Base-by-base conservation (phyloP, 768 basidiomycete genomes). In the Cystobasidium onofrii region DNA sequence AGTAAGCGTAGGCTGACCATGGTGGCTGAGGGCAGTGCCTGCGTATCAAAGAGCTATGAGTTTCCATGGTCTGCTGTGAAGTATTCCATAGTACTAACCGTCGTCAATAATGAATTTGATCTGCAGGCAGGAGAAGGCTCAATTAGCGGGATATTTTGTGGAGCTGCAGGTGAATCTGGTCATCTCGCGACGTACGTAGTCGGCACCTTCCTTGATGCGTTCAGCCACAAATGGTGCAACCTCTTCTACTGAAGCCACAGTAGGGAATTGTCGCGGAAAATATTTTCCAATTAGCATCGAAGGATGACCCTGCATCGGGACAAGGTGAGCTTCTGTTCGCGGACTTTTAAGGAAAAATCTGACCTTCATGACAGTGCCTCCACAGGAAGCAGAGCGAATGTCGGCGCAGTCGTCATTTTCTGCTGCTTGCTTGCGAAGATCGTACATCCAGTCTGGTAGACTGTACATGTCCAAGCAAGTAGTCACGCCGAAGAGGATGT, bases 101-200 rank as follows among this genome's bases (percentile, higher is more conserved):
- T 57, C 55, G 20, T 57, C 55, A 25, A 57, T 57, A n/a, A 57
- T 57, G 55, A 57, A 57, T n/a, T 57, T 57, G 20, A 57, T 57
- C 41, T 43, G 41, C 41, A 18, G 9, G 18, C 9, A 18, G 18
- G 41, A 43, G 7, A 43, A 18, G 9, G 18, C 41, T 43, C 41
- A 43, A 18, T 43, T 18, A 18, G 41, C 41, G 7, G 41, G 7
- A 18, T 18, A 43, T 7, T 7, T 43, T 43, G 41, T 43, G 18
- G 41, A 9, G 18, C 7, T 43, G 41, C 18, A 7, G 18, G 18
- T 7, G 18, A 43, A n/a, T n/a, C n/a, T n/a, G n/a, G n/a, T n/a
- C n/a, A n/a, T n/a, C n/a, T n/a, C 41, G 41, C 7, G 7, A 43
- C 41, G 18, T 43, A 43, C 41, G 20, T 57, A 57, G n/a, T 57